Base-by-base conservation (phyloP, 1,139 yeast genomes). In the Hanseniaspora gamundiae region DNA sequence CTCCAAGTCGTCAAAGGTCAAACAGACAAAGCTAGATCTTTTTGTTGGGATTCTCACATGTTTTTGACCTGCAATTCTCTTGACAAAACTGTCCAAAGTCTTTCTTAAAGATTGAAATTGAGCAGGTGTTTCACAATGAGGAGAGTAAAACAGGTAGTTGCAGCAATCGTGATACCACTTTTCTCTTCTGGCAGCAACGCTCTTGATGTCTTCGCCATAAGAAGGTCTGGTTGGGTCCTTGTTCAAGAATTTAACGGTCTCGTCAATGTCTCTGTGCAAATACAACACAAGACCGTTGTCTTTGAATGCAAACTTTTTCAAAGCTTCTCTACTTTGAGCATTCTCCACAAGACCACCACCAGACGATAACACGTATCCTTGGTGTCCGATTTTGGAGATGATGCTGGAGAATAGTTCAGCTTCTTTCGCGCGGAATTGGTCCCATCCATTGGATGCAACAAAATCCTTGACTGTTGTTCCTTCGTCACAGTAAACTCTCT, bases 341-440 rank as follows among this genome's bases (percentile, higher is more conserved):
- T 74, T 73, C 63, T 91, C 98, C 30, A 91, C 95, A 50, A 93
- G 72, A 7, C 99, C 99, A 38, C 99, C 99, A 30, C 99, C 99
- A 45, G 96, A 85, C 1, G 98, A 85, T 44, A 87, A 71, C 30
- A 91, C 83, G 54, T 78, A 70, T 2, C 83, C 84, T 2, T 65
- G 60, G 43, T 61, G 61, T 4, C 77, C 67, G 53, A 71, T 67
- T 27, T 69, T 62, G 1, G 57, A 51, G 40, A 86, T 57, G 31
- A 72, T 67, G 39, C 76, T 74, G 41, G 71, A 62, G 47, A 85
- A 75, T 38, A 83, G 65, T 35, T 64, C 65, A 3, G 80, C 64
- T 61, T 93, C 99, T 46, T 70, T 65, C 38, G 62, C 66, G 49
- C 99, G 77, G 72, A 93, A 93, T 35, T 68, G 73, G 20, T 78